These are phyloP conservation scores for Talaromyces sp. DNA, from an alignment of 2,329 filamentous ascomycete species.

Conservation along the genomic window DNA sequence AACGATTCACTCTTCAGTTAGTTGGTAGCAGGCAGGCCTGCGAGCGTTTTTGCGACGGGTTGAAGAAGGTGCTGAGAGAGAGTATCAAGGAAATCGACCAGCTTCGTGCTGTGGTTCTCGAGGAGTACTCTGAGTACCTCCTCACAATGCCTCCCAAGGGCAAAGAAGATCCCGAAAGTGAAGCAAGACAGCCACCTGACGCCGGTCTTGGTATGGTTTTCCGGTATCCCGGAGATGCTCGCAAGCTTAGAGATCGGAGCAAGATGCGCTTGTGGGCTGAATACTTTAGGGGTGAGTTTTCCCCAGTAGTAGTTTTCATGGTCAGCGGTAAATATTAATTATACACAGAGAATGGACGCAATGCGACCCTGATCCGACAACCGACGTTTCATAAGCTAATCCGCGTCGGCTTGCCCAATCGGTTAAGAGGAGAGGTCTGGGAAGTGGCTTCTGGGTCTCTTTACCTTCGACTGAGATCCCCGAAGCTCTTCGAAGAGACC, in stretches of 20 bases:
- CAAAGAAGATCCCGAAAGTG: slow-evolving; percentile 53
- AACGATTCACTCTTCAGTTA: slow-evolving; percentile 87
- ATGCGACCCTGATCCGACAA: slow-evolving; percentile 85
- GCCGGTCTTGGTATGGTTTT: slow-evolving; percentile 90
- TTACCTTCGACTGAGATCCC: slow-evolving; percentile 80
- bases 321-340: slow-evolving; percentile 12
- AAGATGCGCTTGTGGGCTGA: slow-evolving; percentile 98
- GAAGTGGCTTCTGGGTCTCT: slow-evolving; percentile 89
- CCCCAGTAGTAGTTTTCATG: background rate
- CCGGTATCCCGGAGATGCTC: slow-evolving; percentile 88
- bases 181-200: slow-evolving; percentile 64
- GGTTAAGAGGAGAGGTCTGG: slow-evolving; percentile 91
- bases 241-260: slow-evolving; percentile 87
- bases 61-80: slow-evolving; percentile 84
- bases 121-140: slow-evolving; percentile 89
- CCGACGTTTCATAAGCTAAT: slow-evolving; percentile 98
- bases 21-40: slow-evolving; percentile 83
- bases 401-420: slow-evolving; percentile 87
- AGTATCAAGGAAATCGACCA: slow-evolving; percentile 84
- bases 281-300: slow-evolving; percentile 63
- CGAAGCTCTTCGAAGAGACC: slow-evolving; percentile 78
- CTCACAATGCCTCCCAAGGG: slow-evolving; percentile 44
- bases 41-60: slow-evolving; percentile 90
- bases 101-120: slow-evolving; percentile 70
- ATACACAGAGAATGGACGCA: slow-evolving; percentile 76